A percentile compares a stretch with the other conserved stretches of the same genome.
Conservation (phyloP, 805 yeast genomes). For the Saccharomycopsis microspora region DNA sequence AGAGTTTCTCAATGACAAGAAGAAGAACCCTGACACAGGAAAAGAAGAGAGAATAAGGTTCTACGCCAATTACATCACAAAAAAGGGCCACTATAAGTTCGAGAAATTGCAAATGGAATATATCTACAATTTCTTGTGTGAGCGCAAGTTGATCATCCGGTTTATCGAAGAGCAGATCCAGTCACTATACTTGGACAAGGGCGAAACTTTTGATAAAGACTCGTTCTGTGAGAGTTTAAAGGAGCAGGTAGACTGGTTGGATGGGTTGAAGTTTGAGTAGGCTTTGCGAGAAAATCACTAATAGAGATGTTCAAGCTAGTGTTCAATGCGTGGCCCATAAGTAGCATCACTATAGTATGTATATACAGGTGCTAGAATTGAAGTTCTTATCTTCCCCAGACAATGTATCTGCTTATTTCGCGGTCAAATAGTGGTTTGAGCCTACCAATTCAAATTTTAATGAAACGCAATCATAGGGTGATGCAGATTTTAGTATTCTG, state of each 20-base stretch:
- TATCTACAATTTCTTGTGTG: constrained; percentile 13
- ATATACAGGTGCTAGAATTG: no score
- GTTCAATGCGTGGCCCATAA: no score
- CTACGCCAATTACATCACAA: constrained; percentile 11
- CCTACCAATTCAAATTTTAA: no score
- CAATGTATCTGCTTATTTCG: no score
- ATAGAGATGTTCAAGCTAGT: not conserved
- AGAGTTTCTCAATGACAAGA: constrained; percentile 10
- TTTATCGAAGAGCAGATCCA: constrained; percentile 13
- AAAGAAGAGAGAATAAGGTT: constrained; percentile 8
- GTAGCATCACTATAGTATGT: no score
- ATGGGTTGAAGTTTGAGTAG: not conserved
- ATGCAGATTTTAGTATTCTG: no score
- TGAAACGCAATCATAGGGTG: no score
- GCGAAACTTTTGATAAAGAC: constrained; percentile 2
- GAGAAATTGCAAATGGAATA: constrained; percentile 14
- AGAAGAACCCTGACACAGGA: constrained; percentile 2
- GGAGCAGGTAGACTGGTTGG: constrained; percentile 13
- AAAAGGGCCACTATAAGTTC: constrained; percentile 6
- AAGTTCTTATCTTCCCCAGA: no score
- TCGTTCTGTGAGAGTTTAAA: constrained; percentile 7
- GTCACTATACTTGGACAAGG: constrained; percentile 1
- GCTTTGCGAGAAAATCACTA: not conserved
- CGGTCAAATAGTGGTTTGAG: no score
- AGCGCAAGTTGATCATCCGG: constrained; percentile 9